Evolutionary conservation across 768 basidiomycete species (phyloP), one percentile per base, ranked within the genome.

Genomic region (Psilocybe cyanescens): DNA sequence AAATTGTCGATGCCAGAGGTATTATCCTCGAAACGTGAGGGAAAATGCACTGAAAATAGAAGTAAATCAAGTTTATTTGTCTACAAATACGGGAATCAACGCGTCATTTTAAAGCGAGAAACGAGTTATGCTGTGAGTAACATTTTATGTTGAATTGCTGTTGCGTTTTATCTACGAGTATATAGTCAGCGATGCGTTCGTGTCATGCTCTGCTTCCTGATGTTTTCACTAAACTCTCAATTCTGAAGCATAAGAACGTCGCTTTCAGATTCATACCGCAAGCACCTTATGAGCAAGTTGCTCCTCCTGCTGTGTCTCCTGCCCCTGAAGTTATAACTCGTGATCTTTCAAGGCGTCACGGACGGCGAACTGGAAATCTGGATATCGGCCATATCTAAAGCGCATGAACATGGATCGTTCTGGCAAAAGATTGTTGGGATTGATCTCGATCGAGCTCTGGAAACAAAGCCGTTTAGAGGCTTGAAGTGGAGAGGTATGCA

Each of bases 401-500:
- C 66, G 0, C 52, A 57, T 7, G 66, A 67, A 11, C 67, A 72
- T 29, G 72, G 70, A 3, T 58, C 61, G 9, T 59, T 53, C 1
- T 82, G 79, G 78, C 53, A 61, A 2, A 67, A 53, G 24, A 2
- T 24, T 2, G 79, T 81, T 4, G 80, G 78, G 1, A 70, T 77
- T 1, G 69, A 78, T 37, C 50, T 55, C 5, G 68, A 59, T 11
- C 60, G 65, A 16, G 70, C 68, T 28, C 55, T 57, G 29, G 72
- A 80, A 52, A 57, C 52, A 7, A 54, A 60, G 3, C 56, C 78
- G 57, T 80, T 78, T 59, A 58, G 80, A 8, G 79, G 79, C 0
- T 44, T 83, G 48, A 82, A 83, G 58, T 83, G 80, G 81, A 24
- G 79, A 24, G 80, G 78, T 2, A 81, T 81, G 79, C 78, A 82